These are phyloP conservation scores for Zymoseptoria passerinii DNA, from an alignment of 2,329 filamentous ascomycete species.

Conservation along the genomic window DNA sequence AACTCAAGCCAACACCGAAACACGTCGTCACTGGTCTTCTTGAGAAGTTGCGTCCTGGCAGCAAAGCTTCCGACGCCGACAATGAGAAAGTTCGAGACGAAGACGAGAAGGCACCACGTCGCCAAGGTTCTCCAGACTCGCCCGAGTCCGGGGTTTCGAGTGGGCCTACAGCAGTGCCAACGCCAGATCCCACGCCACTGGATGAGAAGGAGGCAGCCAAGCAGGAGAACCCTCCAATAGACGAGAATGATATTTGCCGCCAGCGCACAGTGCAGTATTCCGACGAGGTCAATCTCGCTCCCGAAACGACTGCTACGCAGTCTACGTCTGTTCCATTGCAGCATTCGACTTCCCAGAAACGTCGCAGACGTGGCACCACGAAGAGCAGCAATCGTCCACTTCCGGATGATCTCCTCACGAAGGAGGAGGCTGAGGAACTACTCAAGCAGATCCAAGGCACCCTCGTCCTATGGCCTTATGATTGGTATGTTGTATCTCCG, in stretches of 20 bases:
- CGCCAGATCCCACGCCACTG: conserved; percentile 18
- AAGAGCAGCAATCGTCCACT: conserved; percentile 55
- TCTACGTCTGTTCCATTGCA: conserved; percentile 12
- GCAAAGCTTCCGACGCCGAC: conserved; percentile 19
- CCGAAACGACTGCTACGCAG: conserved; percentile 26
- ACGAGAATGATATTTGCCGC: conserved; percentile 30
- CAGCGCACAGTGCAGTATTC: conserved; percentile 29
- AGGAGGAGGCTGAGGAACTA: conserved; percentile 71
- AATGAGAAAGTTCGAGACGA: conserved; percentile 15
- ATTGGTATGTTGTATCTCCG: conserved; percentile 52
- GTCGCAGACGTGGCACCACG: conserved; percentile 61
- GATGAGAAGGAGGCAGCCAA: conserved; percentile 22
- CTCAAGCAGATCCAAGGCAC: conserved; percentile 77
- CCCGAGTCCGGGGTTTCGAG: conserved; percentile 17
- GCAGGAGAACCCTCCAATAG: conserved; percentile 5
- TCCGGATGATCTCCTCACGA: conserved; percentile 68
- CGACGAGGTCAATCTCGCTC: conserved; percentile 17
- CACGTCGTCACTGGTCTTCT: conserved; percentile 26
- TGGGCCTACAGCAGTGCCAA: conserved; percentile 24
- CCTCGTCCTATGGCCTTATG: conserved; percentile 86
- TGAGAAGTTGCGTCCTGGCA: conserved; percentile 27
- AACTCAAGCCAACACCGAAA: conserved; percentile 9
- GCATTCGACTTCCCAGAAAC: conserved; percentile 42
- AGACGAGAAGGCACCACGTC: conserved; percentile 19
- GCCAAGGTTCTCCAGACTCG: conserved; percentile 15